Evolutionary conservation across 345 rosid species (phyloP), one percentile per base, ranked within the genome.

Genomic region (Zanthoxylum bungeanum): DNA sequence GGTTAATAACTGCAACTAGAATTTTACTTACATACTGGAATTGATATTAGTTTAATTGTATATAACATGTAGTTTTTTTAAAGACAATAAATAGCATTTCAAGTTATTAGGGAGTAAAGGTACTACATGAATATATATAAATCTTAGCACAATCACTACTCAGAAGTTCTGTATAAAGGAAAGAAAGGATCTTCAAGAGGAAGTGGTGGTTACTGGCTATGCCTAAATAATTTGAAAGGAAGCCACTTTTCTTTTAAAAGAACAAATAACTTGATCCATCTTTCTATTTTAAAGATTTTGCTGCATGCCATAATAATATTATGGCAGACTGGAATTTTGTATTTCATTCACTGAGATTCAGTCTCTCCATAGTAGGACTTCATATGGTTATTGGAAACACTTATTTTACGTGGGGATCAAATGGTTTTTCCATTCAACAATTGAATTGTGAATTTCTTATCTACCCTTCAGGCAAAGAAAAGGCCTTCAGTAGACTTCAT

Each of bases 401-500:
- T 56, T 27, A 57, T 5, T 9, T 30, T 56, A 17, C 12, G 1
- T 17, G 5, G 52, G 52, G 52, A 49, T 49, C 17, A 49, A 49
- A 9, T 1, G 40, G 2, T 7, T 37, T 50, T 44, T 44, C 4
- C 7, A 2, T 50, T 9, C 7, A 50, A 21, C 21, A 6, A n/a
- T n/a, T 21, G 24, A 19, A 17, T 5, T 57, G 56, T 10, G 24
- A 44, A 14, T 14, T 42, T 44, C 65, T 56, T 8, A n/a, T 59
- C 27, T 22, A 44, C 30, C 24, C 5, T 66, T 56, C 42, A 94
- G 98, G 77, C 77, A 3, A 95, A 89, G 85, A 95, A 89, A 73
- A 88, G 93, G 40, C 99, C 98, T 49, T 80, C 88, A 1, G 60
- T 79, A 4, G 90, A 95, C 63, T 95, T 83, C 78, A 89, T 92